Evolutionary conservation across 768 basidiomycete species (phyloP).

Genomic region (Butyriboletus loyo): DNA sequence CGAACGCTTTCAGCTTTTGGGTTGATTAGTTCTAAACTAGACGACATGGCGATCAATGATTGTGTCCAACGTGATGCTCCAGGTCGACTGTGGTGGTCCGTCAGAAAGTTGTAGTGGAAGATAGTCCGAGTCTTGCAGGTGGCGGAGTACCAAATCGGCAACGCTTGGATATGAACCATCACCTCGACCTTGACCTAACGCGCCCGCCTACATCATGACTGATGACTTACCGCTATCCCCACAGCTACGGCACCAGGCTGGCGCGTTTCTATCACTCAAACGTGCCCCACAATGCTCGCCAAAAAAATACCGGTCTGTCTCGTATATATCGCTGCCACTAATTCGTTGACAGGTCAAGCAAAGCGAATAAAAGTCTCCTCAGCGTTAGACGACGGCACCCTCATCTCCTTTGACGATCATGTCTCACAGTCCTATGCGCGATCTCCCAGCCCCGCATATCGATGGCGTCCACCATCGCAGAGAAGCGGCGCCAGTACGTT

Average conservation of each 20-base stretch:
- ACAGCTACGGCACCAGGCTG: slow-evolving; percentile 34
- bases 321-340: slow-evolving; percentile 26
- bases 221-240: slow-evolving; percentile 23
- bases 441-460: slow-evolving; percentile 7
- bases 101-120: slow-evolving; percentile 5
- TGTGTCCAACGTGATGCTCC: slow-evolving; percentile 20
- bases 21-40: slow-evolving; percentile 92
- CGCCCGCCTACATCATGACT: slow-evolving; percentile 24
- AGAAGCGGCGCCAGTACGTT: slow-evolving; percentile 20
- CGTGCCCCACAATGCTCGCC: slow-evolving; percentile 21
- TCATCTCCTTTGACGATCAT: slow-evolving; percentile 10
- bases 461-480: slow-evolving; percentile 15
- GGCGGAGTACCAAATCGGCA: slow-evolving; percentile 34
- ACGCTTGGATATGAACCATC: slow-evolving; percentile 30
- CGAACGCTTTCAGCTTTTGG: slow-evolving; percentile 94
- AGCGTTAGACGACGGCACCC: slow-evolving; percentile 7
- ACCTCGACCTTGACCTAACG: slow-evolving; percentile 27
- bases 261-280: slow-evolving; percentile 30
- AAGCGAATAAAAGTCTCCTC: slow-evolving; percentile 11
- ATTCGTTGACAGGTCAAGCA: slow-evolving; percentile 13
- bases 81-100: slow-evolving; percentile 15
- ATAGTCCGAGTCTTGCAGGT: slow-evolving; percentile 3
- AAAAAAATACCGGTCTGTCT: slow-evolving; percentile 23
- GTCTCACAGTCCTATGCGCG: slow-evolving; percentile 9
- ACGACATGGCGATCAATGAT: slow-evolving; percentile 47